Evolutionary conservation across 2,329 filamentous ascomycete genomes (phyloP).

Genomic region (Fusarium metavorans): DNA sequence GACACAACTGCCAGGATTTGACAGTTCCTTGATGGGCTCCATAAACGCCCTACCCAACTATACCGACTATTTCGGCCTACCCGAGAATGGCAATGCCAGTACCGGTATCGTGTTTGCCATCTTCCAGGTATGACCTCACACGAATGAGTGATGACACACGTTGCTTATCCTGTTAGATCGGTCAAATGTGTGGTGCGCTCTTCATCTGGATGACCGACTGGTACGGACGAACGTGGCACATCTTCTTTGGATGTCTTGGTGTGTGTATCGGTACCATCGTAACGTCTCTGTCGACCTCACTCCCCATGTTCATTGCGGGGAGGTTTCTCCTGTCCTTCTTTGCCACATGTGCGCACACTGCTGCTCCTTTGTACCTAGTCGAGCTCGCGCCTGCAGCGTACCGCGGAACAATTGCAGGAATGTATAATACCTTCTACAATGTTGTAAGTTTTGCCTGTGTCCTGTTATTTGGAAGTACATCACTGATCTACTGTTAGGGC

Average conservation of each 20-base stretch:
- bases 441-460: slow-evolving; percentile 28
- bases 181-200: slow-evolving; percentile 56
- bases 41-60: slow-evolving; percentile 59
- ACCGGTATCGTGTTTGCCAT: slow-evolving; percentile 61
- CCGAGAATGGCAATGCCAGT: slow-evolving; percentile 51
- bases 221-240: slow-evolving; percentile 57
- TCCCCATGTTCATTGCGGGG: slow-evolving; percentile 62
- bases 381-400: slow-evolving; percentile 71
- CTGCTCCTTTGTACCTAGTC: slow-evolving; percentile 69
- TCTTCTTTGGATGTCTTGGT: slow-evolving; percentile 61
- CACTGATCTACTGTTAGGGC: slow-evolving; percentile 37
- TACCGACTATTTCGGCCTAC: slow-evolving; percentile 53
- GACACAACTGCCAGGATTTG: slow-evolving; percentile 48
- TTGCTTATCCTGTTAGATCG: slow-evolving; percentile 43
- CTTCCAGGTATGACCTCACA: slow-evolving; percentile 37
- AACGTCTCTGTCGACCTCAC: slow-evolving; percentile 59
- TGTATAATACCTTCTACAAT: slow-evolving; percentile 59
- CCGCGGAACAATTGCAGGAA: slow-evolving; percentile 68
- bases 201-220: slow-evolving; percentile 59
- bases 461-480: not conserved
- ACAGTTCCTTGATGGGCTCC: slow-evolving; percentile 57
- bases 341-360: slow-evolving; percentile 66
- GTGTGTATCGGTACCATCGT: slow-evolving; percentile 64
- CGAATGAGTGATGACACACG: not conserved
- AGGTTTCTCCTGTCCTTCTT: slow-evolving; percentile 65